These are phyloP conservation scores for Dendrobium catenatum DNA, from an alignment of 106 monocot genomes.

Conservation along the genomic window DNA sequence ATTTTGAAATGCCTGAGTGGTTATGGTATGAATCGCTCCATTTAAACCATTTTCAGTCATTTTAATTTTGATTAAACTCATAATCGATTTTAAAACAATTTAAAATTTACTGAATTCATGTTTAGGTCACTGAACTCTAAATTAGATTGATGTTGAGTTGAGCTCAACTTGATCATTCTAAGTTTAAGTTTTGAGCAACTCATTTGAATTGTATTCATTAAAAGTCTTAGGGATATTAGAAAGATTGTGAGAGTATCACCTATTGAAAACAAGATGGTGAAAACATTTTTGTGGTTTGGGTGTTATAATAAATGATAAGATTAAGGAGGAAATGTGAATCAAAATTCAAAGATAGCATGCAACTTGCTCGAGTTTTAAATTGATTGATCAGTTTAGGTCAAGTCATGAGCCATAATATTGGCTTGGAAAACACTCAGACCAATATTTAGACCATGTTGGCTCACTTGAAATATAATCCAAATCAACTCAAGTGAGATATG, in stretches of 20 bases:
- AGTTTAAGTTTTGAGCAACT: background rate
- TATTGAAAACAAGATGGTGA: background rate
- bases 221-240: background rate
- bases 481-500: background rate
- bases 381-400: too few species aligned
- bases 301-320: background rate
- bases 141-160: background rate
- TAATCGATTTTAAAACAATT: background rate
- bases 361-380: too few species aligned
- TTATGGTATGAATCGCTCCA: background rate
- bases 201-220: background rate
- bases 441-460: background rate
- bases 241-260: background rate
- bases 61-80: constrained; percentile 1
- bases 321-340: background rate
- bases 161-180: background rate
- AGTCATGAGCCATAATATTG: background rate
- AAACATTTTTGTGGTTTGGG: background rate
- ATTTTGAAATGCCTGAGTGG: background rate
- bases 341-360: background rate
- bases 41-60: background rate
- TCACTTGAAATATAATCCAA: background rate
- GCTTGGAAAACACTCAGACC: background rate
- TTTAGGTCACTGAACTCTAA: background rate
- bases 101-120: background rate